Percentiles rank a stretch among this genome's conserved stretches.
Conservation (phyloP, 2,329 filamentous ascomycete genomes). For the Penicillium sp. region DNA sequence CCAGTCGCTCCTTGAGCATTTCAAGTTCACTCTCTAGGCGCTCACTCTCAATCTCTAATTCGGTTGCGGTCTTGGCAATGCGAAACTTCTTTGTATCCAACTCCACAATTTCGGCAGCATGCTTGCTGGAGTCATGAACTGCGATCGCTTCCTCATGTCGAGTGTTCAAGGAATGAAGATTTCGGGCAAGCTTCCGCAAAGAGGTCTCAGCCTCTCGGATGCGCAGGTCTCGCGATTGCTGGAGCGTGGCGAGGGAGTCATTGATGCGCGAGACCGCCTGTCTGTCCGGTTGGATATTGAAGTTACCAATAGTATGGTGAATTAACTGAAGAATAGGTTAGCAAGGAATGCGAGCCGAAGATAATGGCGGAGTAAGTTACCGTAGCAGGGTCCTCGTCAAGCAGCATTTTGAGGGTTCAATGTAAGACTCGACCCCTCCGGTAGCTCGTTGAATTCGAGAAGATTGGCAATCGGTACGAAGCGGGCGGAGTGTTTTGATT, state of each 20-base stretch:
- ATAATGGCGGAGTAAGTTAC: conserved; percentile 45
- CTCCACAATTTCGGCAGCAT: conserved; percentile 76
- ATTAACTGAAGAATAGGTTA: conserved; percentile 59
- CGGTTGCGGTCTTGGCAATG: conserved; percentile 81
- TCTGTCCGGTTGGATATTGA: conserved; percentile 89
- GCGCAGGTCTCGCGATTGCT: conserved; percentile 73
- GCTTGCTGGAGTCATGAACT: conserved; percentile 68
- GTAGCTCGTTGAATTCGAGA: not conserved
- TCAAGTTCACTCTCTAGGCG: conserved; percentile 73
- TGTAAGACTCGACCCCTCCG: not conserved
- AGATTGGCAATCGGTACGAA: conserved; percentile 2
- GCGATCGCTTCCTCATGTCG: conserved; percentile 72
- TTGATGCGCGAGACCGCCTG: conserved; percentile 74
- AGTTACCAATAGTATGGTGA: conserved; percentile 84
- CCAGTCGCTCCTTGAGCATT: conserved; percentile 66
- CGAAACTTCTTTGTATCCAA: conserved; percentile 93
- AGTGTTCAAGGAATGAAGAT: conserved; percentile 65
- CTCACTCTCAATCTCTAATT: conserved; percentile 92
- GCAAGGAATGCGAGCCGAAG: not conserved
- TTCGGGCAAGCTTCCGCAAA: conserved; percentile 67
- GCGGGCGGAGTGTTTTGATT: conserved; percentile 17
- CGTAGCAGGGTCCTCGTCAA: conserved; percentile 85
- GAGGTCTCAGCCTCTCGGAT: conserved; percentile 63
- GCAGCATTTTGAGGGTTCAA: conserved; percentile 62
- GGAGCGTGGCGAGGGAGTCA: conserved; percentile 76